Evolutionary conservation across 2,329 filamentous ascomycete species (phyloP).

Genomic region (Colletotrichum higginsianum): DNA sequence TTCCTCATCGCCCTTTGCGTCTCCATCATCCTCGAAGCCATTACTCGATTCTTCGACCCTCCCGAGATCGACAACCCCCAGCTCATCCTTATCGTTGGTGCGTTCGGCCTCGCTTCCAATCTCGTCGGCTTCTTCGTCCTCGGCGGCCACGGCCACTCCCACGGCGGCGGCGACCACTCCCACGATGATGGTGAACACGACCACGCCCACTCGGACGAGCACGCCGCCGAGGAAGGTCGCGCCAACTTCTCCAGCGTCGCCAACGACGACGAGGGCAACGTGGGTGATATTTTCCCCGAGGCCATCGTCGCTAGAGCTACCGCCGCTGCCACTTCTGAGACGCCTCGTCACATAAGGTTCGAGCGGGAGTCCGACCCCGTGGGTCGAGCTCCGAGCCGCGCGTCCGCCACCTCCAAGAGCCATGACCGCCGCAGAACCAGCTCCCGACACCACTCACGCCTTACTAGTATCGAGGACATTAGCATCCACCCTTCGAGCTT

Average conservation of each 20-base stretch:
- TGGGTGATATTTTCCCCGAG: conserved; percentile 75
- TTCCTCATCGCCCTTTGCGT: conserved; percentile 97
- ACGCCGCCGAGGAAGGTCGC: conserved; percentile 68
- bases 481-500: conserved; percentile 92
- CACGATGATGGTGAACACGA: conserved; percentile 59
- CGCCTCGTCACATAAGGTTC: conserved; percentile 58
- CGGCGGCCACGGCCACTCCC: conserved; percentile 91
- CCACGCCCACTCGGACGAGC: conserved; percentile 52
- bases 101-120: conserved; percentile 88
- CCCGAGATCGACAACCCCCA: conserved; percentile 88
- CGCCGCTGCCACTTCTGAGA: conserved; percentile 52
- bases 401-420: conserved; percentile 53
- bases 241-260: conserved; percentile 56
- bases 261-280: conserved; percentile 71
- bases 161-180: conserved; percentile 74
- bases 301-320: conserved; percentile 68
- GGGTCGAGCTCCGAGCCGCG: conserved; percentile 45
- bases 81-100: conserved; percentile 92
- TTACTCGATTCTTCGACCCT: conserved; percentile 92
- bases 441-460: conserved; percentile 69
- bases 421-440: conserved; percentile 62
- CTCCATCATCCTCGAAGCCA: conserved; percentile 95
- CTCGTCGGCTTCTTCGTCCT: conserved; percentile 91
- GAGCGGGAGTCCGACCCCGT: conserved; percentile 51
- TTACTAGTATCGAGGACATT: conserved; percentile 79